Conservation (phyloP, 768 basidiomycete genomes). For the Trametes punicea region DNA sequence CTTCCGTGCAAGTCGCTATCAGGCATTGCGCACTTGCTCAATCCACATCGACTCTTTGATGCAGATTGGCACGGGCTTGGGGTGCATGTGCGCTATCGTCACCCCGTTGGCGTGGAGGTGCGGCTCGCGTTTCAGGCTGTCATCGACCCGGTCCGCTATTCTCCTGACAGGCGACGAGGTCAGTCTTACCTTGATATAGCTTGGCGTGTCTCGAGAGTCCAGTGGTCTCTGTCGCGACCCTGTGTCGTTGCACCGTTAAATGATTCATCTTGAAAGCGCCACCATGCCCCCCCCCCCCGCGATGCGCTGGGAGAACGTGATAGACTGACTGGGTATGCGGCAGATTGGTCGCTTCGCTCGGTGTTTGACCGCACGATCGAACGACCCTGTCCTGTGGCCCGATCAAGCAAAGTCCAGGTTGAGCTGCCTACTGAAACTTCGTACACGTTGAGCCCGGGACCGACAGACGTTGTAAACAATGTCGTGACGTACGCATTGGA, state of each 20-base stretch:
- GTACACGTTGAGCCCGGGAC: conserved; percentile 53
- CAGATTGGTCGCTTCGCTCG: conserved; percentile 73
- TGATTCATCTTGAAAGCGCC: background rate
- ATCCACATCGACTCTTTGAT: conserved; percentile 83
- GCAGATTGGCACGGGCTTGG: conserved; percentile 91
- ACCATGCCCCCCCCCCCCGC: background rate
- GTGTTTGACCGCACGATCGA: conserved; percentile 67
- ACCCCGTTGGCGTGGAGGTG: conserved; percentile 53
- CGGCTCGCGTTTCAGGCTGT: conserved; percentile 72
- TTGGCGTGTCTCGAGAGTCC: background rate
- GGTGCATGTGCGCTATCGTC: conserved; percentile 67
- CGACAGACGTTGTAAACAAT: conserved; percentile 34
- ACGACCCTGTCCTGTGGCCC: conserved; percentile 68
- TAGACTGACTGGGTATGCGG: conserved; percentile 1
- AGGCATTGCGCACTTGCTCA: conserved; percentile 78
- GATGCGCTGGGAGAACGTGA: conserved; percentile 13
- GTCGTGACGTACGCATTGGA: conserved; percentile 48
- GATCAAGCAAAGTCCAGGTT: conserved; percentile 52
- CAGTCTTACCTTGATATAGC: conserved; percentile 11
- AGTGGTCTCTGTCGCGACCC: too few species aligned
- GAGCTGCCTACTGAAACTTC: conserved; percentile 39
- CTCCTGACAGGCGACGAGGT: conserved; percentile 56
- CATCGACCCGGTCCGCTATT: conserved; percentile 66
- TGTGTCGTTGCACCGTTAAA: background rate
- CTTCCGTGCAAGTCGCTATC: conserved; percentile 89